Evolutionary conservation across 2,329 filamentous ascomycete genomes (phyloP).

Genomic region (Phialemoniopsis sp.): DNA sequence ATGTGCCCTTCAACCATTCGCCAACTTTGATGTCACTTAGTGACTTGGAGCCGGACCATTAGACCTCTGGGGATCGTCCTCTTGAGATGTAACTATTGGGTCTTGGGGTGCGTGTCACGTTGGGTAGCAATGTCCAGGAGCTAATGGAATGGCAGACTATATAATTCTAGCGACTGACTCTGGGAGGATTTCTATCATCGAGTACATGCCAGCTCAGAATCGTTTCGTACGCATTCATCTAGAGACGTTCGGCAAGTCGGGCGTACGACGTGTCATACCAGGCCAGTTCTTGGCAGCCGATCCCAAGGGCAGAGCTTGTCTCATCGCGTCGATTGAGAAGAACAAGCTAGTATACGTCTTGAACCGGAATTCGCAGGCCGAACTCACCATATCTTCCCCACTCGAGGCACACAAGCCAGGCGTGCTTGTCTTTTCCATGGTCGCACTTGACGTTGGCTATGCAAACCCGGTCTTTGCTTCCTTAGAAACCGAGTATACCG

Average conservation of each 20-base stretch:
- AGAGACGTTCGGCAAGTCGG: slow-evolving; percentile 98
- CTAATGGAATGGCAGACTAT: slow-evolving; percentile 62
- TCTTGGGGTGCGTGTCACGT: too few relatives aligned
- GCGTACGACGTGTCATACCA: slow-evolving; percentile 85
- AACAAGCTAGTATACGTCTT: slow-evolving; percentile 99
- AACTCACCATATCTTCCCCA: slow-evolving; percentile 94
- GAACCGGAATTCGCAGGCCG: slow-evolving; percentile 90
- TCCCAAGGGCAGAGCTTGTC: slow-evolving; percentile 89
- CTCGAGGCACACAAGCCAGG: slow-evolving; percentile 93
- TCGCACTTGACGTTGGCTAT: slow-evolving; percentile 90
- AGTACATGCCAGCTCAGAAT: slow-evolving; percentile 84
- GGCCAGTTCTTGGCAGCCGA: slow-evolving; percentile 96
- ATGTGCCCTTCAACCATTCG: slow-evolving; percentile 42
- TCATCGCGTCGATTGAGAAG: slow-evolving; percentile 94
- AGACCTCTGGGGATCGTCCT: slow-evolving; percentile 21
- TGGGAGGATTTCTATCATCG: slow-evolving; percentile 87
- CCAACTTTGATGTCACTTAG: slow-evolving; percentile 57
- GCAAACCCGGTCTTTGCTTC: slow-evolving; percentile 96
- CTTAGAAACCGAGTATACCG: slow-evolving; percentile 88
- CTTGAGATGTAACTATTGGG: not conserved
- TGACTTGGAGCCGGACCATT: slow-evolving; percentile 62
- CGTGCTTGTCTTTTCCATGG: slow-evolving; percentile 82
- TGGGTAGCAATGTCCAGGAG: too few relatives aligned
- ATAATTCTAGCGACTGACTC: slow-evolving; percentile 95
- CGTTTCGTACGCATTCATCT: slow-evolving; percentile 85